Evolutionary conservation across 495 filamentous ascomycete genomes (phyloP), one percentile per base, ranked within the genome.

Genomic region (Hyaloscypha hepaticicola): DNA sequence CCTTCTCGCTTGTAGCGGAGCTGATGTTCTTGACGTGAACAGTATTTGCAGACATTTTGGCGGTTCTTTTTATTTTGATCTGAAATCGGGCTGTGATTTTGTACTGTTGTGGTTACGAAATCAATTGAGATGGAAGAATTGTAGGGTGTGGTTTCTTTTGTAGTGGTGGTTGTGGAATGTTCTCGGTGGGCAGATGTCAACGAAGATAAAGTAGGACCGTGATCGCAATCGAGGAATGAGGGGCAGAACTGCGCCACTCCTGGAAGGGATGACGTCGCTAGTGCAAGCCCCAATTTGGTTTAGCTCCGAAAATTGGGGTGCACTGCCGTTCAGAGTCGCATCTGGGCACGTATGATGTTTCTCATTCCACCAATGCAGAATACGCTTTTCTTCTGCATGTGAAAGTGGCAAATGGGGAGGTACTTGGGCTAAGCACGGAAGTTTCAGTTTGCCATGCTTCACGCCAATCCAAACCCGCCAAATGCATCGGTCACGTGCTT

Each of bases 21-120:
- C 89, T 84, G 78, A 99, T 97, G 78, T 93, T 93, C 79, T 91
- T 89, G 66, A 94, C 82, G 65, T 79, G 56, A 38, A 84, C 82
- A n/a, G 76, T 78, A 27, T 67, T 72, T 41, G 75, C 77, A 71
- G 79, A 73, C 75, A 77, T 77, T 51, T 25, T 72, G 68, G 9
- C 64, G 59, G 38, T 57, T 34, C 55, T 50, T n/a, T 63, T 29
- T 27, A 3, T 56, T 29, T 16, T 16, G 38, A 11, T 45, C 38
- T 45, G 38, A 45, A 19, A 33, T 33, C 12, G 31, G 12, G 6
- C 31, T 45, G 11, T 45, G 38, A 45, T 45, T 45, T 16, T 45
- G 38, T 45, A 19, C 11, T 16, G 11, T 45, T 45, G n/a, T 45
- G 38, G 14, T 9, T 16, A 45, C 11, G 19, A 19, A 16, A 19